These are phyloP conservation scores for Akanthomyces uredinophilus DNA, from an alignment of 2,329 filamentous ascomycete species.

Conservation along the genomic window DNA sequence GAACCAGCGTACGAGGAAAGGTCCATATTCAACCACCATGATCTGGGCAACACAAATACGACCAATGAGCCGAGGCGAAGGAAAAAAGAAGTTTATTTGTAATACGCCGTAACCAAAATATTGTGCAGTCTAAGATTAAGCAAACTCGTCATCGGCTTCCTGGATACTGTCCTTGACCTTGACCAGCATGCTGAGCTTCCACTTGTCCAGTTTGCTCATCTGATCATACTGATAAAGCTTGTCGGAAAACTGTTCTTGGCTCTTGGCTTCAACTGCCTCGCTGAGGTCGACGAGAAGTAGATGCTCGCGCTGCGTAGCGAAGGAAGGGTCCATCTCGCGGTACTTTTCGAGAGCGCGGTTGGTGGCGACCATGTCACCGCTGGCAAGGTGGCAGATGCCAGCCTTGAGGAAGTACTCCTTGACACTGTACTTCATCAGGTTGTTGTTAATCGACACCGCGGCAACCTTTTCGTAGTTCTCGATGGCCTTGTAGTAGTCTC, in stretches of 20 bases:
- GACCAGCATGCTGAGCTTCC: conserved; percentile 86
- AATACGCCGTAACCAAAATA: conserved; percentile 13
- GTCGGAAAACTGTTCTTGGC: conserved; percentile 78
- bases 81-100: not conserved
- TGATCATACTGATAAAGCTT: conserved; percentile 87
- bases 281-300: conserved; percentile 74
- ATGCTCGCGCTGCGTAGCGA: conserved; percentile 72
- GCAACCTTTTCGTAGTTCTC: conserved; percentile 81
- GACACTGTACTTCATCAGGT: conserved; percentile 87
- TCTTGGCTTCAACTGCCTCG: conserved; percentile 68
- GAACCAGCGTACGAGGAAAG: not conserved
- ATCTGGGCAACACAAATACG: not conserved
- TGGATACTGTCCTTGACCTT: conserved; percentile 81
- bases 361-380: conserved; percentile 68
- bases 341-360: conserved; percentile 79
- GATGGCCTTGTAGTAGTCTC: conserved; percentile 79
- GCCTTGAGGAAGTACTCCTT: conserved; percentile 96
- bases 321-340: conserved; percentile 71
- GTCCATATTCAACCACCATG: not conserved
- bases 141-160: conserved; percentile 41
- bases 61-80: not conserved
- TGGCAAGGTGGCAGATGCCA: conserved; percentile 79
- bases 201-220: conserved; percentile 90
- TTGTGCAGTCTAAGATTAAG: conserved; percentile 22
- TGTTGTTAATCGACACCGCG: conserved; percentile 73